These are phyloP conservation scores for Boletus rubescentipes DNA, from an alignment of 768 basidiomycete species.

Conservation along the genomic window DNA sequence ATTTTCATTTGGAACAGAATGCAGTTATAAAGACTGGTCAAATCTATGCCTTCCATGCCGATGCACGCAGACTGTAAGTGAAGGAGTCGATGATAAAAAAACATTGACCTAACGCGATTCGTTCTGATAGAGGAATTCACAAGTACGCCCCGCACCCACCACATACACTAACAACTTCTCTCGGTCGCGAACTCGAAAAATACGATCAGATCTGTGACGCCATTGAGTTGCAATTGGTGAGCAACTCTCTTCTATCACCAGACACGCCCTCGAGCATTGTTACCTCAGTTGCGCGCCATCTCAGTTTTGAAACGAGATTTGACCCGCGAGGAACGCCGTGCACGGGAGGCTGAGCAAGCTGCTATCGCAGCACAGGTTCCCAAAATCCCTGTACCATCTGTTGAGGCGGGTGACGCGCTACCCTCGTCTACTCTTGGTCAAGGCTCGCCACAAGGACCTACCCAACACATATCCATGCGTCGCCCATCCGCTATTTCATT, in stretches of 20 bases:
- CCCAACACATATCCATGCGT: conserved; percentile 39
- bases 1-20: conserved; percentile 37
- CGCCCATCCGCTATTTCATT: conserved; percentile 78
- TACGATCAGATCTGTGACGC: conserved; percentile 80
- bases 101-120: neutral
- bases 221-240: conserved; percentile 69
- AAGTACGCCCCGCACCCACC: conserved; percentile 62
- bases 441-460: conserved; percentile 36
- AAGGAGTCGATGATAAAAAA: neutral
- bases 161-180: conserved; percentile 56
- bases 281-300: conserved; percentile 62
- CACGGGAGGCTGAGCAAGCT: conserved; percentile 43
- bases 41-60: conserved; percentile 67
- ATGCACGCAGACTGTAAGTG: conserved; percentile 62
- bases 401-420: conserved; percentile 19
- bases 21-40: conserved; percentile 71
- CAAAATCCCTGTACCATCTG: conserved; percentile 24
- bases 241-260: conserved; percentile 23
- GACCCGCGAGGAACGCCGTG: conserved; percentile 55
- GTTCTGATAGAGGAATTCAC: conserved; percentile 49
- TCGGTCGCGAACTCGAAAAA: conserved; percentile 74
- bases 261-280: neutral
- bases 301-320: conserved; percentile 71
- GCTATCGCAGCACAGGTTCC: conserved; percentile 36
- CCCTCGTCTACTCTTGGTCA: conserved; percentile 32